phyloP scores from a whole-genome alignment of 1,284 basidiomycete genomes.

The Cerrena zonata region DNA sequence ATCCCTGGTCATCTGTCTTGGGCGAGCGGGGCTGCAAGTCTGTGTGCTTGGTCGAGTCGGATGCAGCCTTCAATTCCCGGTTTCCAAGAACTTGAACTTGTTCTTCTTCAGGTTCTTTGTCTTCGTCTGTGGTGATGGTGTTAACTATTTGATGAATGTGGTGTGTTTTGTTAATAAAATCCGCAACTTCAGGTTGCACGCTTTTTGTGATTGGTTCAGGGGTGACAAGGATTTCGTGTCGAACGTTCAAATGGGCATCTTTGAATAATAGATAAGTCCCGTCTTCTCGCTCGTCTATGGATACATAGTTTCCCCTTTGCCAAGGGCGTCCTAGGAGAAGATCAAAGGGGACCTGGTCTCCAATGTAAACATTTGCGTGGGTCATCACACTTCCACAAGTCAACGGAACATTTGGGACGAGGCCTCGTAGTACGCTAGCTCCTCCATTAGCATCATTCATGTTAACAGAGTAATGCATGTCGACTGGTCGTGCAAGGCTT shows the following conservation, averaged over 20 bases:
- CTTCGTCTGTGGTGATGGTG: too few species aligned
- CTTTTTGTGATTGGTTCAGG: neutral
- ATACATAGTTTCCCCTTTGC: constrained; percentile 6
- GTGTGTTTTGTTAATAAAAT: too few species aligned
- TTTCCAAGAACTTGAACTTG: too few species aligned
- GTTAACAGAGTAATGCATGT: constrained; percentile 8
- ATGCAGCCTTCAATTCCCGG: too few species aligned
- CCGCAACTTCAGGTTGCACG: too few species aligned
- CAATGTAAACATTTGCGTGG: constrained; percentile 5
- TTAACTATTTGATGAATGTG: too few species aligned
- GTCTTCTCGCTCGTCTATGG: constrained; percentile 1
- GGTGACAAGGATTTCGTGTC: neutral
- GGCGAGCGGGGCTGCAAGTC: too few species aligned
- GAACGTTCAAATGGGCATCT: neutral
- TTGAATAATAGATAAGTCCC: neutral
- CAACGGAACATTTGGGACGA: constrained; percentile 14
- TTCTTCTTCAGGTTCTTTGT: too few species aligned
- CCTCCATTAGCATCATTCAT: constrained; percentile 24
- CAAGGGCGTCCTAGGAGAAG: constrained; percentile 9
- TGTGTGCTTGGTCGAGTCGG: too few species aligned
- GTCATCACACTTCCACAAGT: constrained; percentile 10
- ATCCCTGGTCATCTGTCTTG: too few species aligned
- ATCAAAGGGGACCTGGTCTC: constrained; percentile 2
- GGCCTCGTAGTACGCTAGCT: constrained; percentile 14
- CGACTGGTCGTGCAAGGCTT: constrained; percentile 11